Percentiles rank a stretch among this genome's conserved stretches.
phyloP scores from a whole-genome alignment of 805 yeast genomes.

The Saturnispora gosingensis region DNA sequence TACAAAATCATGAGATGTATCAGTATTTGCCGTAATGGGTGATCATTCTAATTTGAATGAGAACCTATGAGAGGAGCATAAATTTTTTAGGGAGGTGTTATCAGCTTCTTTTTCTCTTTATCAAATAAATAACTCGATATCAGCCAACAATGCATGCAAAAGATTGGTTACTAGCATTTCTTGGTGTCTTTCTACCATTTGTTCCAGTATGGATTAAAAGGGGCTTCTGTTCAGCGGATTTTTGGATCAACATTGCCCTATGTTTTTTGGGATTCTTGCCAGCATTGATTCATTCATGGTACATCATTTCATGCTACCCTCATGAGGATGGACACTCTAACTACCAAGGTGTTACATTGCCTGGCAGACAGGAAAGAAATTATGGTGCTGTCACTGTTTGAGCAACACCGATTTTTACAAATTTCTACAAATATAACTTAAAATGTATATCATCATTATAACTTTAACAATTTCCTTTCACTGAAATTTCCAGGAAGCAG shows the following conservation, averaged over 20 bases:
- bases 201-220: constrained; percentile 61
- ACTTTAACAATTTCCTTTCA: neutral
- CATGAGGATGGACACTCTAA: constrained; percentile 20
- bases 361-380: constrained; percentile 27
- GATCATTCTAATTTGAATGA: neutral
- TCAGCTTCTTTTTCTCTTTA: neutral
- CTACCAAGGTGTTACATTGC: constrained; percentile 27
- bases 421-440: neutral
- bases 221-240: constrained; percentile 52
- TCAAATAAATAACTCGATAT: neutral
- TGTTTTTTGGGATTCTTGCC: constrained; percentile 68
- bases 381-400: constrained; percentile 26
- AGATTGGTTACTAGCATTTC: constrained; percentile 52
- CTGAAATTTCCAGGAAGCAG: neutral
- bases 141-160: constrained; percentile 25
- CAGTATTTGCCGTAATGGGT: neutral
- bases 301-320: constrained; percentile 69
- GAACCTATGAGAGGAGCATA: neutral
- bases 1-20: no score
- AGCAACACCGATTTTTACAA: neutral
- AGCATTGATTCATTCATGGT: constrained; percentile 70
- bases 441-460: neutral
- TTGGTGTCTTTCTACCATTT: constrained; percentile 66
- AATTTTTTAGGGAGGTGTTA: neutral
- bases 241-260: constrained; percentile 54